phyloP scores from a whole-genome alignment of 306 rosid species.

The Ormosia emarginata region DNA sequence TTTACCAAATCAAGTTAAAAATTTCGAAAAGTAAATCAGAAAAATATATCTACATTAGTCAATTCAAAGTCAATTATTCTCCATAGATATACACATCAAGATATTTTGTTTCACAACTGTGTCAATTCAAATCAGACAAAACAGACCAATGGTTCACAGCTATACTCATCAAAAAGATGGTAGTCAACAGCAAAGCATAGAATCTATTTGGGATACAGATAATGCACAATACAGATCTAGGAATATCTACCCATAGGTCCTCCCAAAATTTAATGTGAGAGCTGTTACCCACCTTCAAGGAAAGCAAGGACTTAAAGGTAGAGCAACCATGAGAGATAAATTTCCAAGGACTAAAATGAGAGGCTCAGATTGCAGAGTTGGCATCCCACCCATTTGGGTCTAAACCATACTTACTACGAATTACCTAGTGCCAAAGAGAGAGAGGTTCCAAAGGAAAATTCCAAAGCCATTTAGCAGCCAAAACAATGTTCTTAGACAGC shows the following conservation, averaged over 20 bases:
- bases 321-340: too few species aligned
- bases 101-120: not conserved
- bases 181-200: not conserved
- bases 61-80: not conserved
- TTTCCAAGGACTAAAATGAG: too few species aligned
- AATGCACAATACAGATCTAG: not conserved
- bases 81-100: slow-evolving; percentile 9
- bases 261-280: not conserved
- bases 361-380: too few species aligned
- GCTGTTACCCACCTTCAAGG: not conserved
- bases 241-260: not conserved
- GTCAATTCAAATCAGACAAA: not conserved
- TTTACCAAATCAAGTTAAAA: slow-evolving; percentile 19
- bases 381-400: too few species aligned
- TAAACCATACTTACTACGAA: too few species aligned
- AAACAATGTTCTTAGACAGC: too few species aligned
- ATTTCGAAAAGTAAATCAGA: slow-evolving; percentile 2
- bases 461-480: too few species aligned
- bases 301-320: too few species aligned
- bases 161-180: not conserved
- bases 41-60: not conserved
- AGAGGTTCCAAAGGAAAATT: too few species aligned
- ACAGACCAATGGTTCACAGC: not conserved
- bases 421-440: too few species aligned
- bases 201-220: not conserved